Evolutionary conservation across 2,329 filamentous ascomycete species (phyloP).

Genomic region (Alternaria consortialis): DNA sequence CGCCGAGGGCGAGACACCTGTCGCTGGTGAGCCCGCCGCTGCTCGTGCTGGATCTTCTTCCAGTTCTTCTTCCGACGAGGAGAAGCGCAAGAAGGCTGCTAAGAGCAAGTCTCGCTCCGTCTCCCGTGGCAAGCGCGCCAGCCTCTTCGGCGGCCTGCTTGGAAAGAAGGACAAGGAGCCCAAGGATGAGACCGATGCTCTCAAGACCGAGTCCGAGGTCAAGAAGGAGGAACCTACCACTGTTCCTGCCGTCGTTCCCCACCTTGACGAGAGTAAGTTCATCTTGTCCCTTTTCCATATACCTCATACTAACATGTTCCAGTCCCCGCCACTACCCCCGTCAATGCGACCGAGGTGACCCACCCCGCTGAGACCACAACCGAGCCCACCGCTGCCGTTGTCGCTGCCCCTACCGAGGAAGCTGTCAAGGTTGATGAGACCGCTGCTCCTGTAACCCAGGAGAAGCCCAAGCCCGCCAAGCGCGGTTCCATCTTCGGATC

Average conservation of each 20-base stretch:
- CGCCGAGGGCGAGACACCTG: constrained; percentile 41
- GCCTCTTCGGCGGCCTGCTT: constrained; percentile 66
- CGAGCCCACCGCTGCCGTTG: constrained; percentile 42
- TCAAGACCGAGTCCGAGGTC: constrained; percentile 45
- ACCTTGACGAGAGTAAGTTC: constrained; percentile 46
- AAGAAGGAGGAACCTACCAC: constrained; percentile 42
- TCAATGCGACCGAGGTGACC: constrained; percentile 43
- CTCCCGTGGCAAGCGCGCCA: constrained; percentile 65
- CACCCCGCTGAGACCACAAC: constrained; percentile 56
- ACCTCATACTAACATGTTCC: constrained; percentile 16
- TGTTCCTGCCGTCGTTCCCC: constrained; percentile 42
- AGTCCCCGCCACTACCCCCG: constrained; percentile 46
- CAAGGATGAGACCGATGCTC: constrained; percentile 52
- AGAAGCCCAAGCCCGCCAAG: constrained; percentile 74
- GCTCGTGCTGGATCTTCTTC: constrained; percentile 52
- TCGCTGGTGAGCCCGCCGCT: constrained; percentile 27
- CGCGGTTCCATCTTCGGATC: constrained; percentile 84
- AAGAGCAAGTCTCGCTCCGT: constrained; percentile 68
- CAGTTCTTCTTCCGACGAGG: constrained; percentile 56
- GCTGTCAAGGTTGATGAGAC: constrained; percentile 61
- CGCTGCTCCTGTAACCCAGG: constrained; percentile 46
- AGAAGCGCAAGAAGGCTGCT: constrained; percentile 57
- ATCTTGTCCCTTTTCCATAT: background rate
- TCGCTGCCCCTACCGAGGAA: constrained; percentile 34
- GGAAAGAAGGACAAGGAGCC: constrained; percentile 68